Percentiles rank a stretch among this genome's conserved stretches.
These are phyloP conservation scores for Tetrahymena elliotti DNA, from an alignment of 73 alveolate genomes.

Conservation along the genomic window DNA sequence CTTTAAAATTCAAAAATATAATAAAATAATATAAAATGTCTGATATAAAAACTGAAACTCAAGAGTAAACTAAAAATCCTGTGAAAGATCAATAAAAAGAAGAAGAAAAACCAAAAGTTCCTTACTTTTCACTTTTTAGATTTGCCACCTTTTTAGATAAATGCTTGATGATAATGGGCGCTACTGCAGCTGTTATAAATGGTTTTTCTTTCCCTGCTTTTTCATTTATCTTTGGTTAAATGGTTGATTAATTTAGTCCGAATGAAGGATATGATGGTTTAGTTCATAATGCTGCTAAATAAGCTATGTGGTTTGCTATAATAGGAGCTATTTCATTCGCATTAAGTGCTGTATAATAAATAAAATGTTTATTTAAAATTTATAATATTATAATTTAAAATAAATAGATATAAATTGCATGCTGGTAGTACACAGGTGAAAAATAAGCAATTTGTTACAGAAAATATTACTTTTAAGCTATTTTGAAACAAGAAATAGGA, in stretches of 20 bases:
- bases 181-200: slow-evolving; percentile 1
- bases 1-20: not conserved
- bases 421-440: slow-evolving; percentile 32
- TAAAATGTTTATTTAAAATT: not conserved
- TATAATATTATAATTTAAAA: not conserved
- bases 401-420: not conserved
- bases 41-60: not conserved
- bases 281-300: slow-evolving; percentile 1
- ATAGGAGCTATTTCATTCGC: not conserved
- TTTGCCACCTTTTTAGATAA: slow-evolving; percentile 22
- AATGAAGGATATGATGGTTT: not conserved
- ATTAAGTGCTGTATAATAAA: slow-evolving; percentile 1
- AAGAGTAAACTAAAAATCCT: not conserved
- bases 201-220: slow-evolving; percentile 17
- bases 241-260: slow-evolving; percentile 9
- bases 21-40: not conserved
- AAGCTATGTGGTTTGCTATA: slow-evolving; percentile 4
- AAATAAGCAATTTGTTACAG: slow-evolving; percentile 15
- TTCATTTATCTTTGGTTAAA: slow-evolving; percentile 11
- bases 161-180: not conserved
- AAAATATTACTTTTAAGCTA: slow-evolving; percentile 15
- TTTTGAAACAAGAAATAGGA: slow-evolving; percentile 11
- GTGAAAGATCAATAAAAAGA: not conserved
- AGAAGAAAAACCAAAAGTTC: slow-evolving; percentile 12
- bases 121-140: slow-evolving; percentile 15